These are phyloP conservation scores for Boletus sensibilis DNA, from an alignment of 768 basidiomycete genomes.

Conservation along the genomic window DNA sequence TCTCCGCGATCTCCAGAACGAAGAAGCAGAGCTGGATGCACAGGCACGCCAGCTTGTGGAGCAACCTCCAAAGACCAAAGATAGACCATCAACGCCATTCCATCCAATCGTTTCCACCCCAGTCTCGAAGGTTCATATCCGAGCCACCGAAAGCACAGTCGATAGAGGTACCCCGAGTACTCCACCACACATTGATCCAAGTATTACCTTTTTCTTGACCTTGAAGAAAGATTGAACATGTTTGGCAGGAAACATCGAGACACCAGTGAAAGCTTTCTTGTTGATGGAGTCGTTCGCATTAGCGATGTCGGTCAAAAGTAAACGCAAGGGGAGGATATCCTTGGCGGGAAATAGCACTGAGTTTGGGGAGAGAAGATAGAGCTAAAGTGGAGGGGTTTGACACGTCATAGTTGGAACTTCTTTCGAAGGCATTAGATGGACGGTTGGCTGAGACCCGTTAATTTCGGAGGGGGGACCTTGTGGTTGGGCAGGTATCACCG, in stretches of 20 bases:
- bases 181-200: slow-evolving; percentile 3
- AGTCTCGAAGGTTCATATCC: background rate
- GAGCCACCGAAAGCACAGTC: background rate
- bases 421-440: background rate
- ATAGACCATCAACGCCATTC: background rate
- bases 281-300: slow-evolving; percentile 19
- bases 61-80: background rate
- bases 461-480: background rate
- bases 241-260: slow-evolving; percentile 17
- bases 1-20: slow-evolving; percentile 22
- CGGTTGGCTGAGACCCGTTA: background rate
- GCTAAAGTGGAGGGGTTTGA: background rate
- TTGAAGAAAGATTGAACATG: background rate
- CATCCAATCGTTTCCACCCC: background rate
- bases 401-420: background rate
- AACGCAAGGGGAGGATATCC: slow-evolving; percentile 25
- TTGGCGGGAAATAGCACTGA: slow-evolving; percentile 12
- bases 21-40: slow-evolving; percentile 21
- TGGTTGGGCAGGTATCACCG: background rate
- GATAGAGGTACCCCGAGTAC: background rate
- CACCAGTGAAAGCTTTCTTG: slow-evolving; percentile 20
- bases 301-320: slow-evolving; percentile 24
- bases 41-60: slow-evolving; percentile 14
- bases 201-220: slow-evolving; percentile 5
- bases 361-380: slow-evolving; percentile 13